Evolutionary conservation across 2,329 filamentous ascomycete species (phyloP), one percentile per base, ranked within the genome.

Genomic region (Aspergillus caelatus): DNA sequence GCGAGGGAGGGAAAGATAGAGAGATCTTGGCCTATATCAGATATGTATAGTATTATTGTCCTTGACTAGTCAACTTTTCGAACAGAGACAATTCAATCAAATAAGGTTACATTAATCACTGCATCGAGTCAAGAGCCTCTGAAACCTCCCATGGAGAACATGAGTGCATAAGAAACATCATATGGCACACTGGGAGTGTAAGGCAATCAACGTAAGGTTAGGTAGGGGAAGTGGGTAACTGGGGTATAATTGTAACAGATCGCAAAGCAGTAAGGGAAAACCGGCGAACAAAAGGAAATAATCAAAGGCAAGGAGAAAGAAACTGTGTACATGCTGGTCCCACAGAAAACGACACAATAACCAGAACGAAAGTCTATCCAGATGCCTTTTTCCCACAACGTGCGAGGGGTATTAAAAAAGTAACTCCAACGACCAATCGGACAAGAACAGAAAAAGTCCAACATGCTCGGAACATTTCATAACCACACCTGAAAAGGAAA

Each of bases 371-470:
- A 68, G 62, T 70, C 68, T 70, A 70, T 70, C 65, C 66, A 61
- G 52, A 67, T 68, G 62, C 63, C 65, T 68, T 67, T 61, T 66
- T 64, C 61, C 61, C 62, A 65, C 62, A 68, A 66, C 65, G 62
- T 70, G 65, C 63, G 62, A 62, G 62, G 68, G 68, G 68, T 69
- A 70, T 70, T 69, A 68, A 56, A 64, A 62, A 67, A 55, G 52
- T 63, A 65, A 65, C 62, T 63, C 62, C 65, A 66, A 60, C 56
- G 54, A 63, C 62, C 58, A 63, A 58, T 60, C 57, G 58, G 54
- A 66, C 58, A 57, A 64, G 60, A 67, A 65, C 46, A 65, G 63
- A 65, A 63, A 60, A 61, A 71, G 65, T 66, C 52, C 60, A 62
- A 62, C 58, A 62, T 58, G 59, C 60, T 62, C 53, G 57, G 55